These are phyloP conservation scores for Lippia alba DNA, from an alignment of 305 asterid species.

Conservation along the genomic window DNA sequence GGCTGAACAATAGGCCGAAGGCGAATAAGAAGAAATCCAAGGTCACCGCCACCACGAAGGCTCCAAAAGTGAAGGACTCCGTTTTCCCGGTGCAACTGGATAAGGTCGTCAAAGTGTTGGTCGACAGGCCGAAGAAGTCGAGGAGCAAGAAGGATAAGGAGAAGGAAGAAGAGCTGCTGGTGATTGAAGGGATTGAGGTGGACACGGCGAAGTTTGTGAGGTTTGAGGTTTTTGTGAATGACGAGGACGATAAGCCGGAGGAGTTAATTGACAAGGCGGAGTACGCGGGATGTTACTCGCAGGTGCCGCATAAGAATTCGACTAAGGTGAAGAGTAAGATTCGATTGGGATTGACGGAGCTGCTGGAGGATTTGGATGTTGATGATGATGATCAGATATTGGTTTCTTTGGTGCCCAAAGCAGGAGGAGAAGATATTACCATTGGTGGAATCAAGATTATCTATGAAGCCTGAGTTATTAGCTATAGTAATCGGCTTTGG, in stretches of 20 bases:
- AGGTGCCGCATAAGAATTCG: conserved; percentile 41
- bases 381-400: conserved; percentile 50
- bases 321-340: conserved; percentile 28
- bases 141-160: conserved; percentile 45
- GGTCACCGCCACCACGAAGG: conserved; percentile 36
- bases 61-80: conserved; percentile 12
- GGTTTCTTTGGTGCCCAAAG: conserved; percentile 58
- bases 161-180: conserved; percentile 45
- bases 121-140: conserved; percentile 45
- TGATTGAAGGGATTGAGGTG: conserved; percentile 46
- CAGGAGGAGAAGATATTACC: conserved; percentile 42
- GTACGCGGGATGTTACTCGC: conserved; percentile 43
- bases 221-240: conserved; percentile 51
- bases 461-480: conserved; percentile 19
- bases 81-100: conserved; percentile 40
- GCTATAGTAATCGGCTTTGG: not conserved
- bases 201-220: conserved; percentile 32
- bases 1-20: conserved; percentile 34
- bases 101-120: conserved; percentile 37
- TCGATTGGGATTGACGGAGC: conserved; percentile 42
- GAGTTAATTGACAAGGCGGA: conserved; percentile 51
- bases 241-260: conserved; percentile 44
- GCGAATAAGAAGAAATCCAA: conserved; percentile 33
- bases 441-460: conserved; percentile 46
- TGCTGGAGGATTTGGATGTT: conserved; percentile 48